Base-by-base conservation (phyloP, 192 early-diverging fungal genomes). In the Umbelopsis vinacea region DNA sequence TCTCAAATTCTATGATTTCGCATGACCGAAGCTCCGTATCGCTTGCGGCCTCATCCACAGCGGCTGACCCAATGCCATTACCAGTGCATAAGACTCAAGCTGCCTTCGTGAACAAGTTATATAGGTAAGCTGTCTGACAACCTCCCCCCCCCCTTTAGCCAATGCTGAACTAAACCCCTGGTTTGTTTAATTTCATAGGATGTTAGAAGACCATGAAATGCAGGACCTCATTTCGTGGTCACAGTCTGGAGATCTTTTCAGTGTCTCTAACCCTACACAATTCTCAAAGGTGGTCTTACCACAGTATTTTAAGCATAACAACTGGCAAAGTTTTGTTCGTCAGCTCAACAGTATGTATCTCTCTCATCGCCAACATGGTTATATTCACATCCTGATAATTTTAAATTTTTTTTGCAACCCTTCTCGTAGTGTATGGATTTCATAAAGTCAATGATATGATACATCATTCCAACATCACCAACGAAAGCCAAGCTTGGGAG, bases 261-360 rank as follows among this genome's bases (percentile, higher is more conserved):
- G 94, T 21, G 92, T 97, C 22, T 91, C 89, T 63, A 94, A 96
- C 66, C 91, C 91, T 8, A 92, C 91, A 15, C 93, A 92, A 67
- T 92, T 97, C 71, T 90, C 92, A 22, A 89, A 87, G 67, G 82
- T 76, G 10, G 86, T 96, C 0, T 77, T 96, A 50, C 94, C 94
- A 24, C 90, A 92, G 75, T 91, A 94, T 72, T 96, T 95, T 74
- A 95, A 95, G 76, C 95, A 96, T 78, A 94, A 92, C 78, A 94
- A 95, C 83, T 95, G 91, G 89, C 89, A 91, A 67, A 94, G 93
- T 80, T 95, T 95, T 88, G 93, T 94, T 43, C 87, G 94, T 24
- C 92, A 94, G 80, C 83, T 95, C 15, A 95, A 95, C 82, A 94
- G 86, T 89, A 79, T 53, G 82, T 78, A 50, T 70, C 14, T 26